These are phyloP conservation scores for Oenanthe javanica DNA, from an alignment of 140 eudicot species.

Conservation along the genomic window DNA sequence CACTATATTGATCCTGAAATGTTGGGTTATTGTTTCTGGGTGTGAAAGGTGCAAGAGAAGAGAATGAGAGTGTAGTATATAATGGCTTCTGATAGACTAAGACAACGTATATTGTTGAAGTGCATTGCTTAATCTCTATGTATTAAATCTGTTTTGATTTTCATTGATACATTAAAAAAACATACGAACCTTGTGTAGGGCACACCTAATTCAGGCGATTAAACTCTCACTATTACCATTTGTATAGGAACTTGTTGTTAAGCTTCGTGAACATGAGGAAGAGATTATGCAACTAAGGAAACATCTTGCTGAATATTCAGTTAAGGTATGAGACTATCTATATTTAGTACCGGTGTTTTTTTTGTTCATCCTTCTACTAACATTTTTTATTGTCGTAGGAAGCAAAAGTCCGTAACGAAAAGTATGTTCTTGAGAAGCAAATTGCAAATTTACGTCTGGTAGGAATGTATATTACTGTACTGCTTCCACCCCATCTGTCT, in stretches of 20 bases:
- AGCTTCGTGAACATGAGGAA: slow-evolving; percentile 69
- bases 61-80: neutral
- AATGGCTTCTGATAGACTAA: neutral
- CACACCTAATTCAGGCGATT: neutral
- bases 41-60: neutral
- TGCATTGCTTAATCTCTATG: neutral
- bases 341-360: neutral
- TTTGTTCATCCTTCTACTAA: slow-evolving; percentile 8
- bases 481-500: neutral
- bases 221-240: slow-evolving; percentile 4
- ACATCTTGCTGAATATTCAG: slow-evolving; percentile 73
- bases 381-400: slow-evolving; percentile 42
- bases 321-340: slow-evolving; percentile 34
- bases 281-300: slow-evolving; percentile 58
- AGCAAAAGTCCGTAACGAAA: slow-evolving; percentile 74
- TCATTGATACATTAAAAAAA: neutral
- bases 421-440: slow-evolving; percentile 76
- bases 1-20: neutral
- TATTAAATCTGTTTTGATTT: neutral
- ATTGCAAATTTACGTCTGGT: slow-evolving; percentile 97
- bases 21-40: neutral
- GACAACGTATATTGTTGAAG: neutral
- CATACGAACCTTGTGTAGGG: neutral
- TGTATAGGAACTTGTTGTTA: slow-evolving; percentile 45
- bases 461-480: slow-evolving; percentile 14